Percentiles rank a stretch among this genome's conserved stretches.
phyloP scores from a whole-genome alignment of 495 filamentous ascomycete species.

The Xylaria castorea region DNA sequence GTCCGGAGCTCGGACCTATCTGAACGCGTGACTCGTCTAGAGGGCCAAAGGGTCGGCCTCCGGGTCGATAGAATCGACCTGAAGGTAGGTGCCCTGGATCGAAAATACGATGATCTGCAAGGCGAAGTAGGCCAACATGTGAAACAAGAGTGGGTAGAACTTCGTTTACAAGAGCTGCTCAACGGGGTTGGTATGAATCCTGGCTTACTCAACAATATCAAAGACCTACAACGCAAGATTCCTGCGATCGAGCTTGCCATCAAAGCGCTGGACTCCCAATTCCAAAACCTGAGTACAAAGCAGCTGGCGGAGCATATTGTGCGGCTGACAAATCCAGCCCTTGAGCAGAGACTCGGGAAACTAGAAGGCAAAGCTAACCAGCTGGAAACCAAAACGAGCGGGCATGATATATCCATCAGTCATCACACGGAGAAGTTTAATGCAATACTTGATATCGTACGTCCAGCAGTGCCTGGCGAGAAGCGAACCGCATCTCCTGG shows the following conservation, averaged over 20 bases:
- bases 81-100: slow-evolving; percentile 16
- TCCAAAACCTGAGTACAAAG: slow-evolving; percentile 35
- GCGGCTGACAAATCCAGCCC: slow-evolving; percentile 22
- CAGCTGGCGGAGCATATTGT: slow-evolving; percentile 36
- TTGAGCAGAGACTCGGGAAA: slow-evolving; percentile 26
- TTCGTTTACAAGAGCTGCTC: slow-evolving; percentile 20
- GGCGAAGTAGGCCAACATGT: slow-evolving; percentile 11
- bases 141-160: slow-evolving; percentile 18
- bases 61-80: slow-evolving; percentile 26
- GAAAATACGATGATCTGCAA: slow-evolving; percentile 3
- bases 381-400: slow-evolving; percentile 16
- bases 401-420: slow-evolving; percentile 5
- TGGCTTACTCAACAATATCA: slow-evolving; percentile 9
- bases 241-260: slow-evolving; percentile 27
- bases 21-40: slow-evolving; percentile 27
- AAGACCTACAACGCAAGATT: slow-evolving; percentile 26
- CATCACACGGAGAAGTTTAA: neutral
- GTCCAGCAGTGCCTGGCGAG: neutral
- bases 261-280: slow-evolving; percentile 30
- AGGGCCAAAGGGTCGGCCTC: slow-evolving; percentile 18
- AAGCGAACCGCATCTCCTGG: slow-evolving; percentile 23
- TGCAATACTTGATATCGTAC: neutral
- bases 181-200: neutral
- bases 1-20: neutral
- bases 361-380: slow-evolving; percentile 22